Evolutionary conservation across 164 flowering plant species (phyloP).

Genomic region (Vitis riparia): DNA sequence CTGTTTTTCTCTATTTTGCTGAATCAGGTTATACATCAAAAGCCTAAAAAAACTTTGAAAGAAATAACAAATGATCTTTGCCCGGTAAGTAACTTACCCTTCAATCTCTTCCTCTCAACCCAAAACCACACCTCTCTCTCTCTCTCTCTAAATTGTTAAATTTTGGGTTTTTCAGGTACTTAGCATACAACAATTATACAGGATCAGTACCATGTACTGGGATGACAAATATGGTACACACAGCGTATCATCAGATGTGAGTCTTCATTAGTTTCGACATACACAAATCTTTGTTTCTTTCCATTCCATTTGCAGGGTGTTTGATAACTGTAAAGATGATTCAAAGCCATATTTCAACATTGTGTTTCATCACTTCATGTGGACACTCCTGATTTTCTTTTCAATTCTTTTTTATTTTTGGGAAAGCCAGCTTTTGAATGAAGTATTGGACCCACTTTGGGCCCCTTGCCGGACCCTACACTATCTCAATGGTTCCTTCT

Average conservation of each 20-base stretch:
- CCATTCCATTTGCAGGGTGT: not conserved
- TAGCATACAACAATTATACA: constrained; percentile 79
- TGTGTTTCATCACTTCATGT: not conserved
- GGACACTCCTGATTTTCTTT: not conserved
- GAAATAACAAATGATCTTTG: constrained; percentile 80
- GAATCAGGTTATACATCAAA: constrained; percentile 79
- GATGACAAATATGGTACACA: constrained; percentile 91
- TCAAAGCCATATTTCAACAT: not conserved
- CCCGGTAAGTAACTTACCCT: constrained; percentile 47
- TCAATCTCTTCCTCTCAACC: not conserved
- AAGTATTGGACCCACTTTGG: not conserved
- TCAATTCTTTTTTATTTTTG: too few species aligned
- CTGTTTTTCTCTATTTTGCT: constrained; percentile 5
- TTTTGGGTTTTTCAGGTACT: constrained; percentile 48
- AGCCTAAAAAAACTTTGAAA: constrained; percentile 71
- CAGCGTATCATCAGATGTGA: constrained; percentile 74
- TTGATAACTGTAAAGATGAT: not conserved
- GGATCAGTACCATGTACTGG: constrained; percentile 89
- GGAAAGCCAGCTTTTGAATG: not conserved
- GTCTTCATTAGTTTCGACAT: constrained; percentile 7
- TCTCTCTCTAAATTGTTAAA: not conserved
- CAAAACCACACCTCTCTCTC: not conserved
- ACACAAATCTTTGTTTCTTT: not conserved
- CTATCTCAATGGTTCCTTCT: not conserved
- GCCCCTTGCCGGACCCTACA: not conserved